phyloP scores from a whole-genome alignment of 805 yeast species.

The Trichomonascus vanleenenianus region DNA sequence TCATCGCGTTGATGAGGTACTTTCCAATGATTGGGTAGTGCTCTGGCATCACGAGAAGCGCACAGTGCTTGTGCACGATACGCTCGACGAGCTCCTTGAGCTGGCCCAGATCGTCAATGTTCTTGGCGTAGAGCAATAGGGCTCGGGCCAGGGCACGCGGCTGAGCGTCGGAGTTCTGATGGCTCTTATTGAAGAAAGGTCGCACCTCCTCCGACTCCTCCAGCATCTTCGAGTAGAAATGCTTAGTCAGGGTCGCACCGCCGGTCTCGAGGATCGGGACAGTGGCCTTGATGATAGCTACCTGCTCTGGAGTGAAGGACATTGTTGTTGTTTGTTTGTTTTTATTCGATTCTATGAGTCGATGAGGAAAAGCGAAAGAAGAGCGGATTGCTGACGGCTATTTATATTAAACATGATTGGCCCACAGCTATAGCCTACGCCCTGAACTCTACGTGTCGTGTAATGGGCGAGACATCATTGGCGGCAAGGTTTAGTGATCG shows the following conservation, averaged over 20 bases:
- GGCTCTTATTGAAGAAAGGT: slow-evolving; percentile 52
- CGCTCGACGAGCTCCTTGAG: slow-evolving; percentile 47
- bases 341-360: background rate
- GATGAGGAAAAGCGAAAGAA: background rate
- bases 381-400: background rate
- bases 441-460: too few relatives aligned
- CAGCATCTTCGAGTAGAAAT: slow-evolving; percentile 52
- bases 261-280: slow-evolving; percentile 23
- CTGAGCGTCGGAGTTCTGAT: slow-evolving; percentile 44
- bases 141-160: slow-evolving; percentile 60
- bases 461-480: too few relatives aligned
- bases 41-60: slow-evolving; percentile 52
- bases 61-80: slow-evolving; percentile 59
- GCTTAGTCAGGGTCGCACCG: slow-evolving; percentile 48
- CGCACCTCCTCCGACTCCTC: slow-evolving; percentile 44
- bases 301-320: slow-evolving; percentile 8
- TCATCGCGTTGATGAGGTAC: slow-evolving; percentile 47
- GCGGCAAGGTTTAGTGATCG: too few relatives aligned
- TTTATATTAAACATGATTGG: background rate
- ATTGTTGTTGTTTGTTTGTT: background rate
- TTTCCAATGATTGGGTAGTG: slow-evolving; percentile 62
- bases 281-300: slow-evolving; percentile 21
- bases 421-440: too few relatives aligned
- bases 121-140: slow-evolving; percentile 47
- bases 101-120: slow-evolving; percentile 37